Evolutionary conservation across 2,329 filamentous ascomycete genomes (phyloP).

Genomic region (Paracorniculantispora psalliotae): DNA sequence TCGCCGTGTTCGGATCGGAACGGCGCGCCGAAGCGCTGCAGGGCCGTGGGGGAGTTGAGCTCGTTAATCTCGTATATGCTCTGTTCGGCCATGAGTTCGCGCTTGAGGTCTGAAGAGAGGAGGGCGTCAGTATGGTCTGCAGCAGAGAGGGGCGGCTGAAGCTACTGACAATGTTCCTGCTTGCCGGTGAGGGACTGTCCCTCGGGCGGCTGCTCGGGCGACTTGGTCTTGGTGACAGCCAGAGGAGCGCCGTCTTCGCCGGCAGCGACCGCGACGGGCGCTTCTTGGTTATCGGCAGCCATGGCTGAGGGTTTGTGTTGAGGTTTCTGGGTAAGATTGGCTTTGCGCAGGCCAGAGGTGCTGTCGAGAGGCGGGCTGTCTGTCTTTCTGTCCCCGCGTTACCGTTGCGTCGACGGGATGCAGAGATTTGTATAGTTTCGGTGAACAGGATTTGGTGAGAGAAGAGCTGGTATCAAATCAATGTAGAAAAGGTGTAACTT

Average conservation of each 20-base stretch:
- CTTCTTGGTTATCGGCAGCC: constrained; percentile 24
- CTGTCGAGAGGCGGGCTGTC: neutral
- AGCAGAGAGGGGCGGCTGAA: neutral
- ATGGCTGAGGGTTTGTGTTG: constrained; percentile 18
- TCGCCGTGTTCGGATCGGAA: constrained; percentile 92
- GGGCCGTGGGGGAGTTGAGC: constrained; percentile 88
- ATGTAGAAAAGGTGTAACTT: neutral
- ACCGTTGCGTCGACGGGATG: neutral
- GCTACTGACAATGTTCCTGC: constrained; percentile 84
- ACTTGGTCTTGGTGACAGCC: constrained; percentile 19
- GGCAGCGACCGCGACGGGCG: constrained; percentile 19
- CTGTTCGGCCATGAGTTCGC: constrained; percentile 87
- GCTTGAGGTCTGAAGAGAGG: constrained; percentile 70
- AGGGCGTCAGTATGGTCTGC: constrained; percentile 11
- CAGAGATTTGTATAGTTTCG: too few relatives aligned
- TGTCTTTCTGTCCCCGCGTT: neutral
- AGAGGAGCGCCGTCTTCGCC: constrained; percentile 15
- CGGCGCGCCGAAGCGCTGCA: constrained; percentile 91
- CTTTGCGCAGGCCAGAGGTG: neutral
- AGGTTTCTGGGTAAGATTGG: neutral
- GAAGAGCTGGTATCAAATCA: too few relatives aligned
- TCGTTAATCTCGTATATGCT: constrained; percentile 87
- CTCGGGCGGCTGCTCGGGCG: constrained; percentile 26
- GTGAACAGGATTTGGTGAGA: too few relatives aligned
- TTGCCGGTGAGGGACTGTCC: constrained; percentile 73